These are phyloP conservation scores for Microcos paniculata DNA, from an alignment of 345 rosid species.

Conservation along the genomic window DNA sequence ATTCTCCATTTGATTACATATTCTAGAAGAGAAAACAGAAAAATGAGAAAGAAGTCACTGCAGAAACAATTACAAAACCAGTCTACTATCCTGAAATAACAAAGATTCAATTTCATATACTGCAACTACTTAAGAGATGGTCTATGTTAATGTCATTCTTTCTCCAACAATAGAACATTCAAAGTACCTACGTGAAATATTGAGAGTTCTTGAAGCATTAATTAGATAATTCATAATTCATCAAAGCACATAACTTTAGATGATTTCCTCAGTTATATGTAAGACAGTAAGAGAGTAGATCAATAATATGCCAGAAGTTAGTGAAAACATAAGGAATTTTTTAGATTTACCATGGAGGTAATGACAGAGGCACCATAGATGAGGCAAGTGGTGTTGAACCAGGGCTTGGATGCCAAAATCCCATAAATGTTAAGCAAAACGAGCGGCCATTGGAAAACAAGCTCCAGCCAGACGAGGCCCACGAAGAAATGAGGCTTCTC, in stretches of 20 bases:
- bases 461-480: slow-evolving; percentile 67
- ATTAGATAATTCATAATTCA: no score
- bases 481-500: slow-evolving; percentile 83
- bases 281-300: no score
- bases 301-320: no score
- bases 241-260: no score
- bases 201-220: no score
- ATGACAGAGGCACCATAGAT: slow-evolving; percentile 61
- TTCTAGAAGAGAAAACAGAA: no score
- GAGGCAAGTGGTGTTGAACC: slow-evolving; percentile 76
- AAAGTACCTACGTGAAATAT: background rate
- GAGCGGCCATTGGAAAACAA: slow-evolving; percentile 78
- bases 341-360: slow-evolving; percentile 58
- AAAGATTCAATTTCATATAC: background rate
- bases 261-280: no score
- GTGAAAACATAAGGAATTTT: no score
- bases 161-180: background rate
- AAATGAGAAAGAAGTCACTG: no score
- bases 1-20: no score
- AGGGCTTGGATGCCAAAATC: slow-evolving; percentile 52
- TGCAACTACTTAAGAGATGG: background rate
- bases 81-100: no score
- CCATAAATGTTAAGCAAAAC: slow-evolving; percentile 52
- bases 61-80: no score
- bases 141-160: background rate